phyloP scores from a whole-genome alignment of 2,329 filamentous ascomycete genomes.

The Cordyceps cateniannulata region DNA sequence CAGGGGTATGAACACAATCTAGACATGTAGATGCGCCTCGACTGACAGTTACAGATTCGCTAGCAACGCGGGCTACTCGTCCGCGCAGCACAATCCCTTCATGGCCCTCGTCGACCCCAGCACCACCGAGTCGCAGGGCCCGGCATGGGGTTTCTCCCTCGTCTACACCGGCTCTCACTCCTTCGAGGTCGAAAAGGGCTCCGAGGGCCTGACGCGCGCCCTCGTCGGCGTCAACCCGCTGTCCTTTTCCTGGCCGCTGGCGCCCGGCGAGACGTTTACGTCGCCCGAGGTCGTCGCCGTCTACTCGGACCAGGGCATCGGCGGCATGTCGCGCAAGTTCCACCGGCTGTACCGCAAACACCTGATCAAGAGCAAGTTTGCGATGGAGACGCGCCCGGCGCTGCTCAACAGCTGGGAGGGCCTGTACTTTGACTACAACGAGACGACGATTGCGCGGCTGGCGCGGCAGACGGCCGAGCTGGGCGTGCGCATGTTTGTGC shows the following conservation, averaged over 20 bases:
- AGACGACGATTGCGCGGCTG: constrained; percentile 47
- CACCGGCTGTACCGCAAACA: constrained; percentile 57
- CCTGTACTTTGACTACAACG: constrained; percentile 51
- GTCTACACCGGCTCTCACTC: constrained; percentile 59
- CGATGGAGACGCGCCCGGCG: constrained; percentile 42
- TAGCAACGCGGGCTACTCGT: constrained; percentile 55
- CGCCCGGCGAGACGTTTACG: constrained; percentile 48
- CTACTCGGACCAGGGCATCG: constrained; percentile 52
- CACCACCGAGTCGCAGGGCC: constrained; percentile 54
- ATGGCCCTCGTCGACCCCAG: constrained; percentile 48
- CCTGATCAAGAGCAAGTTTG: constrained; percentile 51
- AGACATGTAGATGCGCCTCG: not conserved
- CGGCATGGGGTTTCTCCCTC: constrained; percentile 59
- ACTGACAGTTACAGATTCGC: constrained; percentile 40
- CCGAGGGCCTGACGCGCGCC: constrained; percentile 54
- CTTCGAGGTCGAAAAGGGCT: constrained; percentile 55
- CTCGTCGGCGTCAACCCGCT: constrained; percentile 54
- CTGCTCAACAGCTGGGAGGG: constrained; percentile 64
- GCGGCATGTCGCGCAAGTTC: constrained; percentile 55
- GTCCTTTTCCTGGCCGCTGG: constrained; percentile 53
- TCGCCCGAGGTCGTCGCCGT: constrained; percentile 58
- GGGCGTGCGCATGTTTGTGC: constrained; percentile 56
- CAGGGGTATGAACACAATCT: constrained; percentile 37
- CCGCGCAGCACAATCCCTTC: constrained; percentile 60
- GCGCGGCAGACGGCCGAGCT: constrained; percentile 51